Base-by-base conservation (phyloP, 805 yeast genomes). In the Metschnikowia picachoensis region DNA sequence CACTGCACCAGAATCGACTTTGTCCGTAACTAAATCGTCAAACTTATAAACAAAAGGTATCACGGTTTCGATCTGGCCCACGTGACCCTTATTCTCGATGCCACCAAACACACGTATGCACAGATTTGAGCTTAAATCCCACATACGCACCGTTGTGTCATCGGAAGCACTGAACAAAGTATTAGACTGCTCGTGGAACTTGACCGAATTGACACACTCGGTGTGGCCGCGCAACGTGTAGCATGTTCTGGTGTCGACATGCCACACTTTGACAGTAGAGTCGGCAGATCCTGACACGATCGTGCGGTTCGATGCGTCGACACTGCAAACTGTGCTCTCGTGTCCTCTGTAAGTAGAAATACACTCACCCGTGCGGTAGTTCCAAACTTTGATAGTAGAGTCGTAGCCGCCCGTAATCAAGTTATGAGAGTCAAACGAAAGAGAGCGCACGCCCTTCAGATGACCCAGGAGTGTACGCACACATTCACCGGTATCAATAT, bases 221-320 rank as follows among this genome's bases (percentile, higher is more conserved):
- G 85, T 78, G 63, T 94, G 99, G 7, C 99, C 99, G 35, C 97
- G 75, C 48, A 94, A 73, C 0, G 98, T 90, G 65, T 85, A 88
- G 61, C 97, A 94, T 0, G 95, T 87, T 67, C 96, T 76, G 7
- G 90, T 81, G 61, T 87, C 96, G 38, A 94, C 96, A 63, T 94
- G 95, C 99, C 99, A 94, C 12, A 94, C 91, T 64, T 90, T 89
- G 44, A 94, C 85, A 0, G 96, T 89, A 51, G 80, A 78, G 67
- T 94, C 99, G 0, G 96, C 96, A 31, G 95, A 83, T 0, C 98
- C 99, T 9, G 94, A 83, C 1, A 90, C 97, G 59, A 94, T 90
- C 29, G 88, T 74, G 58, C 87, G 88, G 52, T 79, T 77, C 52
- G 74, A 74, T 55, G 89, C 87, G 64, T 92, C 97, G 43, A 94